A percentile compares a stretch with the other conserved stretches of the same genome.
These are phyloP conservation scores for Calonectria pteridis DNA, from an alignment of 2,329 filamentous ascomycete species.

Conservation along the genomic window DNA sequence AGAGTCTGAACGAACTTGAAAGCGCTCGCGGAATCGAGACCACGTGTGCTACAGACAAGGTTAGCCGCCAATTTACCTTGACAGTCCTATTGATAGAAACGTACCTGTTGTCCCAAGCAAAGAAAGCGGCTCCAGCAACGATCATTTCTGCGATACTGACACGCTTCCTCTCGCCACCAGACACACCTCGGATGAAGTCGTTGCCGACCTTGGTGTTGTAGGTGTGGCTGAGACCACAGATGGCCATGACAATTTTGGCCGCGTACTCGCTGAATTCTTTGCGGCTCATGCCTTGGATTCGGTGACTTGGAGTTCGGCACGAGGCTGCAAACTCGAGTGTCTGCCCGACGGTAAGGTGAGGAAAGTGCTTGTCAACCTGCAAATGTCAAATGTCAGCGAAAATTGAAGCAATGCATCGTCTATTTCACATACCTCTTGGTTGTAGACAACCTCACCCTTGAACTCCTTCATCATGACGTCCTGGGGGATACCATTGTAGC, in stretches of 20 bases:
- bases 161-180: constrained; percentile 80
- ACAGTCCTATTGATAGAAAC: neutral
- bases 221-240: constrained; percentile 80
- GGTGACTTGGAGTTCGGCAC: constrained; percentile 74
- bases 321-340: constrained; percentile 80
- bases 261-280: constrained; percentile 72
- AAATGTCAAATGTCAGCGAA: constrained; percentile 53
- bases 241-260: constrained; percentile 75
- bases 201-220: constrained; percentile 81
- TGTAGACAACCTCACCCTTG: constrained; percentile 77
- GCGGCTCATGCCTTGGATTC: constrained; percentile 72
- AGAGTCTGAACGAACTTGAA: constrained; percentile 79
- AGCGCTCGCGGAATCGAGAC: constrained; percentile 80
- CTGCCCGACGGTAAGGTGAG: constrained; percentile 80
- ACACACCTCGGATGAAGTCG: constrained; percentile 78
- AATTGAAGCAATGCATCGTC: constrained; percentile 47
- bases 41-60: constrained; percentile 65
- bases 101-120: constrained; percentile 74
- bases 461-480: constrained; percentile 69
- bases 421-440: constrained; percentile 70
- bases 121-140: constrained; percentile 69
- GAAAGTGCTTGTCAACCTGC: constrained; percentile 78
- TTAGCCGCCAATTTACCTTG: neutral
- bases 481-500: constrained; percentile 73
- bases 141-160: constrained; percentile 86